Conservation (phyloP, 371 early-diverging fungal genomes). For the Capillidium heterosporum region DNA sequence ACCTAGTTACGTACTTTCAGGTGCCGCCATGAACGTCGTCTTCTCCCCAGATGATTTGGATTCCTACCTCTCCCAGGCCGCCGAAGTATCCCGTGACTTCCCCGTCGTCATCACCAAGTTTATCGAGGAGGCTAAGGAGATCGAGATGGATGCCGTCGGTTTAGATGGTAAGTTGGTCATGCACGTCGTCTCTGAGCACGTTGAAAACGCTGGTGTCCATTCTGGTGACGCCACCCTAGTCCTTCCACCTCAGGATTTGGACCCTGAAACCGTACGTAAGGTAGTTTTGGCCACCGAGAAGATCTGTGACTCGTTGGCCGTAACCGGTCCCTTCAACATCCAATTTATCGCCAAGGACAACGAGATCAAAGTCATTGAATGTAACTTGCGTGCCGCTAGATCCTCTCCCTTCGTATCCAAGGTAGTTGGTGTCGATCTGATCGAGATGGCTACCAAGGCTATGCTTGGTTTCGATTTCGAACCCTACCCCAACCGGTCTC, state of each 20-base stretch:
- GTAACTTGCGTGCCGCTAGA: slow-evolving; percentile 88
- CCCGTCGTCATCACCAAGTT: slow-evolving; percentile 91
- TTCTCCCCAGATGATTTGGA: slow-evolving; percentile 47
- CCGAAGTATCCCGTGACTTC: slow-evolving; percentile 72
- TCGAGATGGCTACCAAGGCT: slow-evolving; percentile 73
- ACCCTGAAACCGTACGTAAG: slow-evolving; percentile 33
- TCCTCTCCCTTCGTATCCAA: slow-evolving; percentile 94
- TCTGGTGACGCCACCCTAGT: slow-evolving; percentile 92
- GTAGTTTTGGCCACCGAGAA: slow-evolving; percentile 61
- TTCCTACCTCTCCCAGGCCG: slow-evolving; percentile 55
- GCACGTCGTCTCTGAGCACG: slow-evolving; percentile 83
- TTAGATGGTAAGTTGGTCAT: slow-evolving; percentile 55
- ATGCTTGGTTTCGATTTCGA: slow-evolving; percentile 65
- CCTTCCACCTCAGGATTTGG: slow-evolving; percentile 62
- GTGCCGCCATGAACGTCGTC: slow-evolving; percentile 92
- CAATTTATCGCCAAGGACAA: slow-evolving; percentile 47
- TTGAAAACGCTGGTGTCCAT: slow-evolving; percentile 92
- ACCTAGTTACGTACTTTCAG: slow-evolving; percentile 87
- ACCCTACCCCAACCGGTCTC: slow-evolving; percentile 35
- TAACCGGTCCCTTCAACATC: slow-evolving; percentile 93
- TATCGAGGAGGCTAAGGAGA: slow-evolving; percentile 79
- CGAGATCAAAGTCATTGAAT: slow-evolving; percentile 86
- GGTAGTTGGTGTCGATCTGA: slow-evolving; percentile 72
- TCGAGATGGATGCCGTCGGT: slow-evolving; percentile 87
- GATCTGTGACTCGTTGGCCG: slow-evolving; percentile 69